Evolutionary conservation across 1,284 basidiomycete genomes (phyloP), one percentile per base, ranked within the genome.

Genomic region (Ustilago sp.): DNA sequence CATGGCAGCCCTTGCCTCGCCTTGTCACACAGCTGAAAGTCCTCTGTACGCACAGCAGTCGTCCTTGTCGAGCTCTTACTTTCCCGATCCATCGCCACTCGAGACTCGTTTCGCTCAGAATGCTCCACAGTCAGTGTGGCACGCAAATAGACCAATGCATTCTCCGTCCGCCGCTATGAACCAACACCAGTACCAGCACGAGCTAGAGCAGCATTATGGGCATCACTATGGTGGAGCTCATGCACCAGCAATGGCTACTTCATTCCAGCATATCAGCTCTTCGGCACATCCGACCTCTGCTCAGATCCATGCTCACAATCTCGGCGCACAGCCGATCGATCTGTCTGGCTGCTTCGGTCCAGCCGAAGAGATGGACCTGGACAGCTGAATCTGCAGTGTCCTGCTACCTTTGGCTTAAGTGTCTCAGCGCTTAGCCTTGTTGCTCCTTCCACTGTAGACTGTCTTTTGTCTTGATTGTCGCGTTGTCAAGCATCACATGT

Each of bases 41-140:
- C 74, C 74, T 4, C 63, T 77, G 12, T 73, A 69, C 13, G 69
- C 74, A n/a, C 74, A 77, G 52, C 74, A 77, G 31, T 77, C 74
- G 15, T 73, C 60, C 8, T 51, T 73, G 47, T 77, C 74, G 23
- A 73, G 70, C 58, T 77, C 74, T 0, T 77, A 77, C 74, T 77
- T 77, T 55, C 70, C 67, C 12, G 59, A 67, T 17, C 59, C 68
- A 8, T 68, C 65, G 28, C 45, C 62, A 1, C 59, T 68, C 28
- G 60, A 66, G 23, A 51, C 52, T 35, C 66, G 54, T 15, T 54
- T 57, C 19, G 31, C 31, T 15, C 39, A 35, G 39, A 35, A 12
- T 28, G 19, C 32, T 54, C 52, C 53, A 19, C 12, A 34, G 7
- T 13, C 36, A 3, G 51, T 38, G 3, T 64, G 61, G 31, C 58